A percentile compares a stretch with the other conserved stretches of the same genome.
These are phyloP conservation scores for Sclerotinia spermophila DNA, from an alignment of 2,329 filamentous ascomycete species.

Conservation along the genomic window DNA sequence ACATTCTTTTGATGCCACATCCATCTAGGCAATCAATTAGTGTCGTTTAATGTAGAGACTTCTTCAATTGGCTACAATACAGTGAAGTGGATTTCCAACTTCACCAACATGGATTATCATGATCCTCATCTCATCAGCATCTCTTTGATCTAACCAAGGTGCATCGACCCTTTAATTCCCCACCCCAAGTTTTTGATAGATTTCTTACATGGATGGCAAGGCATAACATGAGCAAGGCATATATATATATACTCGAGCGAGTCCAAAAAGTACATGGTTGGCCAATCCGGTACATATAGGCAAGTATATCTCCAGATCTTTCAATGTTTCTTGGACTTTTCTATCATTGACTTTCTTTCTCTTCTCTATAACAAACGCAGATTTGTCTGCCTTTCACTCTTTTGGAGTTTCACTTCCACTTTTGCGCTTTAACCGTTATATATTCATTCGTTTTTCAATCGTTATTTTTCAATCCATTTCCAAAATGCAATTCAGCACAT, in stretches of 20 bases:
- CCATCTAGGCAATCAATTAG: background rate
- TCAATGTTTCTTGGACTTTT: background rate
- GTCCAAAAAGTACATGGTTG: background rate
- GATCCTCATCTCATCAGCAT: background rate
- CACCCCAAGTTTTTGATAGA: background rate
- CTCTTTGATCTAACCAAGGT: background rate
- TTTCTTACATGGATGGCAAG: background rate
- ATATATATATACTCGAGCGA: background rate
- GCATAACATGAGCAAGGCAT: background rate
- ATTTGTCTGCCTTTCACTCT: constrained; percentile 15
- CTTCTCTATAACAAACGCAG: background rate
- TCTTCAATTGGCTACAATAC: background rate
- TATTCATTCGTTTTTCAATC: background rate
- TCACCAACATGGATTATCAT: background rate
- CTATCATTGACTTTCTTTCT: constrained; percentile 7
- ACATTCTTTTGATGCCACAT: background rate
- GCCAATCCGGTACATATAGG: background rate
- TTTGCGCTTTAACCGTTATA: constrained; percentile 1
- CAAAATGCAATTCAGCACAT: constrained; percentile 24
- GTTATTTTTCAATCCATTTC: background rate
- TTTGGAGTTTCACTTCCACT: background rate
- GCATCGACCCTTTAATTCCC: background rate
- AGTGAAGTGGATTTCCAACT: background rate
- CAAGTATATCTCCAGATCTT: background rate
- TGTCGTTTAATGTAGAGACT: background rate